Percentiles rank a stretch among this genome's conserved stretches.
These are phyloP conservation scores for Pelargonium fulgidum DNA, from an alignment of 441 rosid species.

Conservation along the genomic window DNA sequence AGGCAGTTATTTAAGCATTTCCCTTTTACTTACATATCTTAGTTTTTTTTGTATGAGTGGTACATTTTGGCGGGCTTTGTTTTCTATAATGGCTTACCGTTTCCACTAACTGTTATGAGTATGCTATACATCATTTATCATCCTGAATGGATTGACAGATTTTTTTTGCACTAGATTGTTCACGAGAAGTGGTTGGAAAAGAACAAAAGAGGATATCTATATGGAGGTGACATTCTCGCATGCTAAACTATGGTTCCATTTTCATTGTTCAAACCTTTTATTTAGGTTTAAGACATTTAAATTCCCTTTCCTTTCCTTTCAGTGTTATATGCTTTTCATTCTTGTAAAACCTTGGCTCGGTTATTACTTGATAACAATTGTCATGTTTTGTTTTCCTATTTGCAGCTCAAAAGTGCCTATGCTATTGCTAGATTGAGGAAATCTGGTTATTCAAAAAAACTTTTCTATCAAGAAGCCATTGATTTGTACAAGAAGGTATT, in stretches of 20 bases:
- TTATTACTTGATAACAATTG: slow-evolving; percentile 5
- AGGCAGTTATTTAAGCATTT: background rate
- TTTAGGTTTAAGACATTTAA: slow-evolving; percentile 10
- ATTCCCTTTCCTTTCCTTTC: too few relatives aligned
- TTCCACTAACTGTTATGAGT: slow-evolving; percentile 5
- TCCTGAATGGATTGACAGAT: slow-evolving; percentile 13
- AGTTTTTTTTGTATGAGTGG: too few relatives aligned
- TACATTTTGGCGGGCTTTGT: too few relatives aligned
- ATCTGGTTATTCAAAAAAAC: slow-evolving; percentile 68
- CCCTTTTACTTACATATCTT: too few relatives aligned
- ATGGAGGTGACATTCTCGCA: slow-evolving; percentile 45
- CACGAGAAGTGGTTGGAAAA: slow-evolving; percentile 76
- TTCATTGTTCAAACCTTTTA: background rate
- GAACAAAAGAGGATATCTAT: slow-evolving; percentile 73
- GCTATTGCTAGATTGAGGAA: slow-evolving; percentile 77
- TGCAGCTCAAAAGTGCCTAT: slow-evolving; percentile 81
- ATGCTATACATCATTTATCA: background rate
- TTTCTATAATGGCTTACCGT: slow-evolving; percentile 4
- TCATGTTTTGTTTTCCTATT: slow-evolving; percentile 17
- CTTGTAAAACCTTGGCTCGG: background rate
- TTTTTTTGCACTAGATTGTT: slow-evolving; percentile 55
- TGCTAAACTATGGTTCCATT: background rate
- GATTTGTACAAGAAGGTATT: slow-evolving; percentile 70
- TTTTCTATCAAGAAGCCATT: slow-evolving; percentile 70
- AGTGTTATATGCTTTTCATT: background rate